phyloP scores from a whole-genome alignment of 768 basidiomycete genomes.

The Lactarius evosmus region DNA sequence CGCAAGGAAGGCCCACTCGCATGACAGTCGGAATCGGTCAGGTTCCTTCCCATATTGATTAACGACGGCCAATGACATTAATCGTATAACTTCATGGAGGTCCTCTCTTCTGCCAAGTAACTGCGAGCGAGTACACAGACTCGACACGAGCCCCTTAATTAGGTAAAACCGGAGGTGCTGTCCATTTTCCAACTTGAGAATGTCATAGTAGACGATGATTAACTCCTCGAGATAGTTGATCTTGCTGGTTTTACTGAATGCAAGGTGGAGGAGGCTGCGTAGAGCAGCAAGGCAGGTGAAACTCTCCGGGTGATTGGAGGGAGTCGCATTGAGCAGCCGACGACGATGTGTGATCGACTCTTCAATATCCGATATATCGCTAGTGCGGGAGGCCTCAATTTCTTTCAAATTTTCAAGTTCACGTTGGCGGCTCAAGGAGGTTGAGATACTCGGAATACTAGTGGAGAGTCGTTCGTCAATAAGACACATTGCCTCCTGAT shows the following conservation, averaged over 20 bases:
- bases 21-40: slow-evolving; percentile 6
- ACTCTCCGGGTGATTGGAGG: neutral
- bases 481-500: slow-evolving; percentile 1
- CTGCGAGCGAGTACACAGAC: slow-evolving; percentile 1
- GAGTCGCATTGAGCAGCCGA: neutral
- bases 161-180: neutral
- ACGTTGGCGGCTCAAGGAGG: neutral
- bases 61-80: slow-evolving; percentile 1
- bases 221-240: slow-evolving; percentile 8
- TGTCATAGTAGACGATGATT: neutral
- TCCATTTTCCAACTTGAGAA: neutral
- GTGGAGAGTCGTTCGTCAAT: neutral
- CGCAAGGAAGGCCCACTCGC: slow-evolving; percentile 8
- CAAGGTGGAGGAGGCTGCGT: slow-evolving; percentile 7
- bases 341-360: neutral
- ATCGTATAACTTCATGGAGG: slow-evolving; percentile 10
- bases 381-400: slow-evolving; percentile 6
- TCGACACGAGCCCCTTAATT: neutral
- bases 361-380: too few relatives aligned
- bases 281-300: neutral
- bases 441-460: neutral
- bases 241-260: neutral
- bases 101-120: too few relatives aligned
- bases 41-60: neutral
- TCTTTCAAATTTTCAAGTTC: slow-evolving; percentile 11